Percentiles rank a stretch among this genome's conserved stretches.
Conservation (phyloP, 78 protist genomes). For the Guillardia theta region DNA sequence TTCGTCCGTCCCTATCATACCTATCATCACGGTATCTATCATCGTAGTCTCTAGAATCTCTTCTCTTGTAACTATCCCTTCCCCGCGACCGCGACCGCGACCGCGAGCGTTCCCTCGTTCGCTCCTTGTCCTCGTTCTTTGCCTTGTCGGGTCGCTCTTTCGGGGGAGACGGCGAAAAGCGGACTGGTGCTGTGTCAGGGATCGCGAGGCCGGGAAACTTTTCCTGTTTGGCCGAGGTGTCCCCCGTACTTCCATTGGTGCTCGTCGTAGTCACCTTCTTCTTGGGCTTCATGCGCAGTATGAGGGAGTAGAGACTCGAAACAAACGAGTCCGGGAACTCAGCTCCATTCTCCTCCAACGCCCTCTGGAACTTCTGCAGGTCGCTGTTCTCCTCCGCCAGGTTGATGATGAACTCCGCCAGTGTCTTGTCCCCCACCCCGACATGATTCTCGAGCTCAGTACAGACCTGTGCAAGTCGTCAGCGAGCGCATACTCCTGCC, state of each 20-base stretch:
- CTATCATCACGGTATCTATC: constrained; percentile 32
- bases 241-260: neutral
- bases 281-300: constrained; percentile 14
- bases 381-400: constrained; percentile 56
- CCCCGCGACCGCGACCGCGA: neutral
- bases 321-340: constrained; percentile 35
- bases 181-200: constrained; percentile 51
- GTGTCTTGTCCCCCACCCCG: constrained; percentile 74
- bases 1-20: too few species aligned
- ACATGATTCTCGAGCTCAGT: constrained; percentile 83
- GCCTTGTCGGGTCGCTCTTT: neutral
- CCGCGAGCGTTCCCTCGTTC: neutral
- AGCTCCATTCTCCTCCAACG: constrained; percentile 18
- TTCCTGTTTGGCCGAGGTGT: neutral
- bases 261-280: neutral
- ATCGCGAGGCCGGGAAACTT: constrained; percentile 75
- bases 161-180: neutral
- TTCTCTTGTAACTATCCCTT: neutral
- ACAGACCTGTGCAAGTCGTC: constrained; percentile 54
- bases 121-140: neutral
- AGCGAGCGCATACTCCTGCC: neutral
- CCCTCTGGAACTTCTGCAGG: constrained; percentile 3
- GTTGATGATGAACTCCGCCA: constrained; percentile 85
- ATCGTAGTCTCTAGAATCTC: neutral
- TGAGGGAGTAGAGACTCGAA: neutral